Evolutionary conservation across 768 basidiomycete genomes (phyloP).

Genomic region (Psilocybe azurescens): DNA sequence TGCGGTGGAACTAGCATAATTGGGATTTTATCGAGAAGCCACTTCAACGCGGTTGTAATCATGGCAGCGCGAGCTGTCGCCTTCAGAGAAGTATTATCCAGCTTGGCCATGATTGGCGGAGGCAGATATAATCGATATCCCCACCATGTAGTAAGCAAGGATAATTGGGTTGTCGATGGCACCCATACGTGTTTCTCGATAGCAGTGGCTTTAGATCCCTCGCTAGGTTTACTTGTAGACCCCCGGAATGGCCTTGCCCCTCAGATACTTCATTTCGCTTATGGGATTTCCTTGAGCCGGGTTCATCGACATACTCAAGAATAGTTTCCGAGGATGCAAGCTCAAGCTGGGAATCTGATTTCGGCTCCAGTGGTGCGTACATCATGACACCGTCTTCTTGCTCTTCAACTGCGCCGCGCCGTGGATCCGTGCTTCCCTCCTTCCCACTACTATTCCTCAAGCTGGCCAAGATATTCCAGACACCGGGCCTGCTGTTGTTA

Average conservation of each 20-base stretch:
- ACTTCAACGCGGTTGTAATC: slow-evolving; percentile 75
- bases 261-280: slow-evolving; percentile 4
- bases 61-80: slow-evolving; percentile 78
- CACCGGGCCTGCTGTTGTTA: slow-evolving; percentile 42
- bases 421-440: slow-evolving; percentile 18
- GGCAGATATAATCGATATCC: slow-evolving; percentile 82
- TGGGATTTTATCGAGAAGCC: slow-evolving; percentile 72
- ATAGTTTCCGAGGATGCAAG: slow-evolving; percentile 70
- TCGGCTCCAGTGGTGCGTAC: slow-evolving; percentile 72
- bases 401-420: slow-evolving; percentile 38
- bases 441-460: slow-evolving; percentile 34
- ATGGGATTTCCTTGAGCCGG: slow-evolving; percentile 14
- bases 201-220: slow-evolving; percentile 5
- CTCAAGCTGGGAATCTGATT: slow-evolving; percentile 65
- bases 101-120: slow-evolving; percentile 69
- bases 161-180: slow-evolving; percentile 76
- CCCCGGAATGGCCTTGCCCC: slow-evolving; percentile 1
- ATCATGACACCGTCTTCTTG: slow-evolving; percentile 73
- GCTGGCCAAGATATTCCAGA: slow-evolving; percentile 66
- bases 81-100: slow-evolving; percentile 67
- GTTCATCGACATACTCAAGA: slow-evolving; percentile 47
- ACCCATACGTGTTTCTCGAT: slow-evolving; percentile 58
- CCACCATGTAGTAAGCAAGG: slow-evolving; percentile 80
- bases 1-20: slow-evolving; percentile 62
- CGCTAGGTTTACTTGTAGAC: slow-evolving; percentile 23